A percentile compares a stretch with the other conserved stretches of the same genome.
phyloP scores from a whole-genome alignment of 108 stramenopile species.

The Pseudonitzschia pungens region DNA sequence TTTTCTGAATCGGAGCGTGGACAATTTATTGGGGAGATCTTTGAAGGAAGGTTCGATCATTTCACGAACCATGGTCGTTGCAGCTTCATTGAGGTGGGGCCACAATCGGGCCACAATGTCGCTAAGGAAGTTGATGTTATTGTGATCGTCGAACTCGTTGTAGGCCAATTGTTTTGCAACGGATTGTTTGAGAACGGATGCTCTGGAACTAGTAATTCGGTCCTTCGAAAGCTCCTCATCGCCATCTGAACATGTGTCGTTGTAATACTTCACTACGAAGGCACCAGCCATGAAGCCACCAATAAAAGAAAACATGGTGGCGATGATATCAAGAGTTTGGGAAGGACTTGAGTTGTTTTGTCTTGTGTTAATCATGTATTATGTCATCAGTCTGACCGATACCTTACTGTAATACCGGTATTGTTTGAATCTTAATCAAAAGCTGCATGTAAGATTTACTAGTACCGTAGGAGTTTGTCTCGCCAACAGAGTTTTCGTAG shows the following conservation, averaged over 20 bases:
- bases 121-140: conserved; percentile 28
- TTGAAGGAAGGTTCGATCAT: conserved; percentile 55
- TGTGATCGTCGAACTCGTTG: background rate
- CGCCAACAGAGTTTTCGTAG: too few species aligned
- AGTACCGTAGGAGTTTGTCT: too few species aligned
- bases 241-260: background rate
- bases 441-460: too few species aligned
- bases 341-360: background rate
- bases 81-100: conserved; percentile 51
- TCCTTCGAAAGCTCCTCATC: too few species aligned
- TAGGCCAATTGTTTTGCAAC: background rate
- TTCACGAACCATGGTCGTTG: conserved; percentile 42
- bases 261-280: background rate
- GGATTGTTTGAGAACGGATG: background rate
- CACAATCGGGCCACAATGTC: conserved; percentile 55
- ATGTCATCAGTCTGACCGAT: too few species aligned
- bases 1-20: conserved; percentile 52
- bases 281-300: background rate
- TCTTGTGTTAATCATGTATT: background rate
- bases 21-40: conserved; percentile 45
- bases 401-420: too few species aligned
- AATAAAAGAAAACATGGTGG: background rate
- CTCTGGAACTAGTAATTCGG: background rate
- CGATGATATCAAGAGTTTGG: background rate
- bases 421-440: too few species aligned